A percentile compares a stretch with the other conserved stretches of the same genome.
These are phyloP conservation scores for Globisporangium megalacanthum DNA, from an alignment of 352 stramenopile species.

Conservation along the genomic window DNA sequence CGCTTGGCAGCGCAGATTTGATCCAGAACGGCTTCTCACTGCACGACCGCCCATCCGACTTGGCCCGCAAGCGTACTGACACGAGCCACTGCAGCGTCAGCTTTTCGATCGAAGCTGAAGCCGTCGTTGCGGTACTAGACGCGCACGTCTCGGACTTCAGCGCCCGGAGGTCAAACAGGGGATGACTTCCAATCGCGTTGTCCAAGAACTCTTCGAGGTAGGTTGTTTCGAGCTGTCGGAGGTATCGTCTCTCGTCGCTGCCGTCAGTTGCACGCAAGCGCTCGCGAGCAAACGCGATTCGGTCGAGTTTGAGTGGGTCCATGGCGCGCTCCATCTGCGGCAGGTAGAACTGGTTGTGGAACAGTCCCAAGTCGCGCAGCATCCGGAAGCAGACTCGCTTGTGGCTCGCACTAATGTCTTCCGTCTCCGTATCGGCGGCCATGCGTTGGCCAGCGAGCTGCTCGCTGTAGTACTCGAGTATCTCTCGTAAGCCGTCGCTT, in stretches of 20 bases:
- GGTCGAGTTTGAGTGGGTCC: conserved; percentile 6
- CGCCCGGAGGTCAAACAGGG: conserved; percentile 1
- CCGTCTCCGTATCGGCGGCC: neutral
- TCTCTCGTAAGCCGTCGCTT: neutral
- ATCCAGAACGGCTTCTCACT: conserved; percentile 14
- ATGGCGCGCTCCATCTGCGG: conserved; percentile 33
- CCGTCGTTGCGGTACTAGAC: neutral
- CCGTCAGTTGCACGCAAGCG: conserved; percentile 3
- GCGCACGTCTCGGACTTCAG: neutral
- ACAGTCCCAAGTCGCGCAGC: conserved; percentile 42
- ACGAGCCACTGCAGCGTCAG: conserved; percentile 11
- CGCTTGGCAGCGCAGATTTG: conserved; percentile 17
- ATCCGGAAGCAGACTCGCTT: conserved; percentile 28
- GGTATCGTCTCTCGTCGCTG: neutral
- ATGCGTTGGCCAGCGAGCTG: neutral
- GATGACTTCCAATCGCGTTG: conserved; percentile 6
- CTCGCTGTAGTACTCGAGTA: conserved; percentile 6
- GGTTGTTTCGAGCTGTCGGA: neutral
- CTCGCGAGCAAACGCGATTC: conserved; percentile 10
- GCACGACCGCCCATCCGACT: neutral
- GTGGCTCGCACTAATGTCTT: conserved; percentile 3
- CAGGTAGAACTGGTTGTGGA: conserved; percentile 55
- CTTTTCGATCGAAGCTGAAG: neutral
- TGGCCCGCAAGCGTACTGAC: conserved; percentile 6
- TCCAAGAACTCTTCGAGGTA: conserved; percentile 10